phyloP scores from a whole-genome alignment of 345 rosid genomes.

The Arabidopsis suecica region DNA sequence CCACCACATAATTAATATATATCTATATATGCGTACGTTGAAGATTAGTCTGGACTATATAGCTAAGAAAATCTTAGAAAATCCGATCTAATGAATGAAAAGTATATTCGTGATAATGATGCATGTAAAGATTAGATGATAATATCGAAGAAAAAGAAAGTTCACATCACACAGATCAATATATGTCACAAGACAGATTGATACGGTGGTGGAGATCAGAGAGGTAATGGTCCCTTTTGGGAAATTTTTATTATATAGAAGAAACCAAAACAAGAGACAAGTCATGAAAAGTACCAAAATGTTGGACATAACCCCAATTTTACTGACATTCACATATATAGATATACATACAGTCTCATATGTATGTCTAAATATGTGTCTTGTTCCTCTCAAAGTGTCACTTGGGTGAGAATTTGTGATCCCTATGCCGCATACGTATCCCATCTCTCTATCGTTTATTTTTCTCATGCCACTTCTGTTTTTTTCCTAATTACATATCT shows the following conservation, averaged over 20 bases:
- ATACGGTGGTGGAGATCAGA: conserved; percentile 41
- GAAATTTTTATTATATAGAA: conserved; percentile 27
- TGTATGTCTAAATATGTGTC: conserved; percentile 28
- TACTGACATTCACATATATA: conserved; percentile 37
- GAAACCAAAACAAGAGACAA: conserved; percentile 38
- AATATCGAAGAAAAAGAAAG: conserved; percentile 30
- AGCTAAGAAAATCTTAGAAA: conserved; percentile 24
- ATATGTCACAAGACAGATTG: conserved; percentile 33
- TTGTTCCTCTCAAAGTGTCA: conserved; percentile 38
- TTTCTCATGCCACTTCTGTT: conserved; percentile 40
- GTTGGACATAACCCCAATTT: conserved; percentile 41
- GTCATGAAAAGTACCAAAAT: conserved; percentile 45
- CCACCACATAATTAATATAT: conserved; percentile 32
- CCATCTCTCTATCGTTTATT: conserved; percentile 45
- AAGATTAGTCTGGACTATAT: conserved; percentile 18
- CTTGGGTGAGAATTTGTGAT: conserved; percentile 42
- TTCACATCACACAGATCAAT: conserved; percentile 28
- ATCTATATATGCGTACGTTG: conserved; percentile 1
- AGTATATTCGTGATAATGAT: conserved; percentile 27
- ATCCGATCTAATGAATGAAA: conserved; percentile 8
- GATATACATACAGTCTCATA: conserved; percentile 27
- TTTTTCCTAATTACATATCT: conserved; percentile 27
- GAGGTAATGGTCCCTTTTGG: conserved; percentile 43
- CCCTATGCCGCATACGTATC: conserved; percentile 45
- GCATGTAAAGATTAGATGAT: conserved; percentile 25